These are phyloP conservation scores for Saturnispora mendoncae DNA, from an alignment of 805 yeast genomes.

Conservation along the genomic window DNA sequence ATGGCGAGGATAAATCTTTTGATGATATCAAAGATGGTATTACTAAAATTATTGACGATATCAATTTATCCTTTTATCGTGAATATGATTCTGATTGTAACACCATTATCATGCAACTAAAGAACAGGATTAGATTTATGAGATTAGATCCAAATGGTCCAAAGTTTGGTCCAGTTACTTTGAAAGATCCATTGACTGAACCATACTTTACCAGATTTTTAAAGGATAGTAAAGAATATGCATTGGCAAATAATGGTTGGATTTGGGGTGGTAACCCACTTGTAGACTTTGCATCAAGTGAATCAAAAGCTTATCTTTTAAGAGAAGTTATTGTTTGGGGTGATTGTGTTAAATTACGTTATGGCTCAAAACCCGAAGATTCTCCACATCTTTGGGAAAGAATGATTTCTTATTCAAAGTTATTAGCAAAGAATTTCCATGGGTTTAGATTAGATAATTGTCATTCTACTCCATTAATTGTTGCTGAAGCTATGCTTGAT, in stretches of 20 bases:
- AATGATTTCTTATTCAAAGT: constrained; percentile 68
- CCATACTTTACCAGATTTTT: constrained; percentile 76
- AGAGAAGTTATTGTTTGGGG: constrained; percentile 97
- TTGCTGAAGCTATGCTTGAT: constrained; percentile 82
- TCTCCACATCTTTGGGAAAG: constrained; percentile 86
- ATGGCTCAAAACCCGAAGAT: constrained; percentile 69
- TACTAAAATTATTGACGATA: constrained; percentile 55
- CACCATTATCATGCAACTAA: constrained; percentile 58
- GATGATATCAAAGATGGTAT: constrained; percentile 32
- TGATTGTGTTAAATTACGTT: constrained; percentile 88
- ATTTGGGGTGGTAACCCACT: constrained; percentile 96
- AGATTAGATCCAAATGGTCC: constrained; percentile 82
- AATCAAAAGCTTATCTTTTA: constrained; percentile 73
- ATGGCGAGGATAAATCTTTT: constrained; percentile 22
- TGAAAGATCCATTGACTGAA: constrained; percentile 60
- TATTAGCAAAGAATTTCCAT: constrained; percentile 65
- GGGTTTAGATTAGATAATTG: constrained; percentile 94
- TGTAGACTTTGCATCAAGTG: constrained; percentile 80
- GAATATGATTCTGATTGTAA: constrained; percentile 67
- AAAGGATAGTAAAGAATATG: constrained; percentile 48
- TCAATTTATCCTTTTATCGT: constrained; percentile 63
- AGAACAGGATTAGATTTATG: constrained; percentile 66
- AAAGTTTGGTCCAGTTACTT: constrained; percentile 55
- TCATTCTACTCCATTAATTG: constrained; percentile 93
- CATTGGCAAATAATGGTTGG: constrained; percentile 95